phyloP scores from a whole-genome alignment of 2,329 filamentous ascomycete species.

The Stagonosporopsis chrysanthemi region DNA sequence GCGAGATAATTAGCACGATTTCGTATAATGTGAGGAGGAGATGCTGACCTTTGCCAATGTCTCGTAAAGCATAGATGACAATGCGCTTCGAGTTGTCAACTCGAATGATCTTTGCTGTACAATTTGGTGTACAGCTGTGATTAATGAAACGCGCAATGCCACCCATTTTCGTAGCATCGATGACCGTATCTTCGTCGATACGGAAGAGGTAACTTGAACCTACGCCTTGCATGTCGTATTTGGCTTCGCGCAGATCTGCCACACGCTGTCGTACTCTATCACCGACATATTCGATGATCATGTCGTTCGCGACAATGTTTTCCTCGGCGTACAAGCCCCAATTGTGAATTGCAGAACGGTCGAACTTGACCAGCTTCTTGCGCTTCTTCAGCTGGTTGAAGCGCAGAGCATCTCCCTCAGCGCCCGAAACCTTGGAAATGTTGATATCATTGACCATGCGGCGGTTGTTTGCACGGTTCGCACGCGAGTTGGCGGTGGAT shows the following conservation, averaged over 20 bases:
- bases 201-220: conserved; percentile 97
- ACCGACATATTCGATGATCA: conserved; percentile 99
- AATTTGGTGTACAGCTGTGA: conserved; percentile 97
- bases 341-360: conserved; percentile 96
- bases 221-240: conserved; percentile 94
- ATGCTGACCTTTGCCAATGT: conserved; percentile 88
- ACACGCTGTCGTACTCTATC: conserved; percentile 97
- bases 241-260: conserved; percentile 91
- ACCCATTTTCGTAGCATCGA: conserved; percentile 98
- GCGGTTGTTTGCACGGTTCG: conserved; percentile 94
- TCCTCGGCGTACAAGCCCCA: conserved; percentile 99
- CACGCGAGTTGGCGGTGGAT: conserved; percentile 88
- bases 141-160: conserved; percentile 99
- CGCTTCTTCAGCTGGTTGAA: conserved; percentile 99
- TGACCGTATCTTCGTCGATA: conserved; percentile 96
- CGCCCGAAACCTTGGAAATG: conserved; percentile 79
- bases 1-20: conserved; percentile 37
- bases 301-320: conserved; percentile 95
- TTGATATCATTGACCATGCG: conserved; percentile 94
- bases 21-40: conserved; percentile 6
- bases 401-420: conserved; percentile 87
- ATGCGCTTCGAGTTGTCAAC: conserved; percentile 98
- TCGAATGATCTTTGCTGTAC: conserved; percentile 98
- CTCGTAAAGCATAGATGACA: conserved; percentile 96
- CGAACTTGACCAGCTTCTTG: conserved; percentile 99